A percentile compares a stretch with the other conserved stretches of the same genome.
phyloP scores from a whole-genome alignment of 257 asterid genomes.

The Ajuga chamaepitys region DNA sequence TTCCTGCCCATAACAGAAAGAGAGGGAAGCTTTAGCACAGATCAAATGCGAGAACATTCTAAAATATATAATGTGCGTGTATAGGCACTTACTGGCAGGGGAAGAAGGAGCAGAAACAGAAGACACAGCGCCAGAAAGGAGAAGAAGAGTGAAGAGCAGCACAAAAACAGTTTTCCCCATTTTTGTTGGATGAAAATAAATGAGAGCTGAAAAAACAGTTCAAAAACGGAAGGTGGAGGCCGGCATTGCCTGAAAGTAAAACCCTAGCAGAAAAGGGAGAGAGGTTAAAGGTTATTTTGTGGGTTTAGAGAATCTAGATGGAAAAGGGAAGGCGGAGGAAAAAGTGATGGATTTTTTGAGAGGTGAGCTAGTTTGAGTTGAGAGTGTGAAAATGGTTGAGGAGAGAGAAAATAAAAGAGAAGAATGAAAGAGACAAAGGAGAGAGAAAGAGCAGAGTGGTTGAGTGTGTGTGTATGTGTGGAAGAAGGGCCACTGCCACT shows the following conservation, averaged over 20 bases:
- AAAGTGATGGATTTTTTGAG: slow-evolving; percentile 42
- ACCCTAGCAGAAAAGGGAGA: slow-evolving; percentile 28
- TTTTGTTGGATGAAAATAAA: background rate
- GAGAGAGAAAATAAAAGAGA: slow-evolving; percentile 23
- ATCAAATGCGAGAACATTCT: slow-evolving; percentile 32
- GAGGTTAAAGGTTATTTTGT: slow-evolving; percentile 24
- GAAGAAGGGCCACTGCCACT: slow-evolving; percentile 21
- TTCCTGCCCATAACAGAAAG: slow-evolving; percentile 30
- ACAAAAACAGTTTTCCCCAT: slow-evolving; percentile 13
- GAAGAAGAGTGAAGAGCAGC: slow-evolving; percentile 44
- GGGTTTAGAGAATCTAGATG: slow-evolving; percentile 37
- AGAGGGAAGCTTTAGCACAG: background rate
- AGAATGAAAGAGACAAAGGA: slow-evolving; percentile 13
- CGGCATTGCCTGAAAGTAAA: slow-evolving; percentile 31
- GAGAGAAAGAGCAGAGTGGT: slow-evolving; percentile 9
- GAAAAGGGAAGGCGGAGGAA: slow-evolving; percentile 6
- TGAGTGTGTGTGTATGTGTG: slow-evolving; percentile 14
- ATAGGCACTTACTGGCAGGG: slow-evolving; percentile 59
- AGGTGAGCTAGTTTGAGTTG: slow-evolving; percentile 12
- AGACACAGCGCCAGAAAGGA: slow-evolving; percentile 36
- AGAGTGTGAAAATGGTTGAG: slow-evolving; percentile 12
- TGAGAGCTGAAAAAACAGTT: background rate
- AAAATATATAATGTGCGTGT: slow-evolving; percentile 17
- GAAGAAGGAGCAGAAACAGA: slow-evolving; percentile 58
- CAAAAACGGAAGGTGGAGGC: slow-evolving; percentile 23